A percentile compares a stretch with the other conserved stretches of the same genome.
These are phyloP conservation scores for Phoenix roebelenii DNA, from an alignment of 176 grass and related monocot species.

Conservation along the genomic window DNA sequence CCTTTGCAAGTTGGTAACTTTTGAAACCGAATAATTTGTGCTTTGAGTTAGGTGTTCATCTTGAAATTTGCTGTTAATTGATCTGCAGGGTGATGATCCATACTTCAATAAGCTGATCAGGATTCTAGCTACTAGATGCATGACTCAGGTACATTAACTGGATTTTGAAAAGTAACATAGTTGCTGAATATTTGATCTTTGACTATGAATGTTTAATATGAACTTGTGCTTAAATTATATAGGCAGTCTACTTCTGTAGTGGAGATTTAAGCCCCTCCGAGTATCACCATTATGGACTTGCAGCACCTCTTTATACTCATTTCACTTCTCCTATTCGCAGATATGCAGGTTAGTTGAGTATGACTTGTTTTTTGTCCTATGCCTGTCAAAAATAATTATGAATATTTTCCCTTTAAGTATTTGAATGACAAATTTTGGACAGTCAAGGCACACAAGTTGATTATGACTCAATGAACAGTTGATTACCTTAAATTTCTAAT, in stretches of 20 bases:
- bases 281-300: slow-evolving; percentile 90
- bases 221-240: slow-evolving; percentile 25
- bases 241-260: slow-evolving; percentile 98
- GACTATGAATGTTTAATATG: background rate
- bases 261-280: slow-evolving; percentile 85
- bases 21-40: no score
- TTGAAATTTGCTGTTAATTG: slow-evolving; percentile 14
- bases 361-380: no score
- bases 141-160: slow-evolving; percentile 61
- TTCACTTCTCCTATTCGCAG: slow-evolving; percentile 98
- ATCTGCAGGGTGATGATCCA: slow-evolving; percentile 68
- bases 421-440: no score
- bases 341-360: slow-evolving; percentile 64
- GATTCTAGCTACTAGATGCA: slow-evolving; percentile 97
- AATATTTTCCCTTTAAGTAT: no score
- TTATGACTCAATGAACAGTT: no score
- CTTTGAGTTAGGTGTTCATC: slow-evolving; percentile 9
- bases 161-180: no score
- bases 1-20: background rate
- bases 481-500: no score
- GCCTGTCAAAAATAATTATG: no score
- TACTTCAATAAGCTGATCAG: slow-evolving; percentile 98
- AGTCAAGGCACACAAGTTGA: no score
- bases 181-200: no score
- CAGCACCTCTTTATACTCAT: slow-evolving; percentile 87